A percentile compares a stretch with the other conserved stretches of the same genome.
phyloP scores from a whole-genome alignment of 768 basidiomycete species.

The Trametes coccinea region DNA sequence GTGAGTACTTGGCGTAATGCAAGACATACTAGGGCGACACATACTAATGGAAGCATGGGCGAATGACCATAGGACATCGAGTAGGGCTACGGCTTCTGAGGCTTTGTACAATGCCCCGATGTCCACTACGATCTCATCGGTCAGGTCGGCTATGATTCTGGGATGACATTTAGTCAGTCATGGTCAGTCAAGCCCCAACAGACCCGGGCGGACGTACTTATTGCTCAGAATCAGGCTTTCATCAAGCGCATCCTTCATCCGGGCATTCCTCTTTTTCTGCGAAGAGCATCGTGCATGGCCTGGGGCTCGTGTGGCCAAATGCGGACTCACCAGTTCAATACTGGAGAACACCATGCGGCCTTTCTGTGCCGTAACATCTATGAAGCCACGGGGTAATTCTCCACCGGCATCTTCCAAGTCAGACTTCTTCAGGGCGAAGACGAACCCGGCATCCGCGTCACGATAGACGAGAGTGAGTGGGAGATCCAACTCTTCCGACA shows the following conservation, averaged over 20 bases:
- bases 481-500: slow-evolving; percentile 64
- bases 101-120: slow-evolving; percentile 86
- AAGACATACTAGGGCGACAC: slow-evolving; percentile 27
- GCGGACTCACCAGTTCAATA: slow-evolving; percentile 67
- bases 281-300: no score
- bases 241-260: slow-evolving; percentile 89
- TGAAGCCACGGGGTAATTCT: slow-evolving; percentile 66
- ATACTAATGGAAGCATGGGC: slow-evolving; percentile 79
- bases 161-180: neutral
- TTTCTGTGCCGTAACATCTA: slow-evolving; percentile 65
- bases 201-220: slow-evolving; percentile 44
- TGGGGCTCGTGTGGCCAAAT: neutral
- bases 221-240: slow-evolving; percentile 87
- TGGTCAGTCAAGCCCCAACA: neutral
- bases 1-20: neutral
- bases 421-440: slow-evolving; percentile 67
- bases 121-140: slow-evolving; percentile 64
- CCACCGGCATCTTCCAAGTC: slow-evolving; percentile 48
- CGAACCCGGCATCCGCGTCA: slow-evolving; percentile 59
- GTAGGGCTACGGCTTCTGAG: slow-evolving; percentile 86
- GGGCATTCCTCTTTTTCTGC: slow-evolving; percentile 84
- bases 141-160: slow-evolving; percentile 80
- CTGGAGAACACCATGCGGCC: slow-evolving; percentile 76
- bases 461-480: slow-evolving; percentile 71
- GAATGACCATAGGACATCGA: slow-evolving; percentile 91